These are phyloP conservation scores for Bipolaris victoriae DNA, from an alignment of 2,329 filamentous ascomycete species.

Conservation along the genomic window DNA sequence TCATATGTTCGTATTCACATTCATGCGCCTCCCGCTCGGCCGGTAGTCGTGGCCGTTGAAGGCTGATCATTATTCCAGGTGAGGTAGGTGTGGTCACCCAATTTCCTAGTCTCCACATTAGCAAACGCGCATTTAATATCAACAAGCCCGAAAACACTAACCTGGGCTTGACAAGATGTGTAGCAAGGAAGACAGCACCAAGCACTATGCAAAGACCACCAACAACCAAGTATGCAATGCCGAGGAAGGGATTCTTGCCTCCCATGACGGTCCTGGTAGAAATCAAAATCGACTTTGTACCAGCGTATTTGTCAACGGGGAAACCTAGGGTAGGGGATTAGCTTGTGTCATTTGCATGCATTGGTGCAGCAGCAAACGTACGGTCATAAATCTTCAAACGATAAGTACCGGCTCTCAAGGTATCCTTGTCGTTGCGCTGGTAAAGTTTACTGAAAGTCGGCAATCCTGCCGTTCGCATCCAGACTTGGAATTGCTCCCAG, in stretches of 20 bases:
- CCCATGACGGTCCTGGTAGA: conserved; percentile 92
- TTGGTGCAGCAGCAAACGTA: conserved; percentile 56
- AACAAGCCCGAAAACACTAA: conserved; percentile 52
- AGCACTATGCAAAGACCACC: conserved; percentile 91
- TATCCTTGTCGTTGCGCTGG: conserved; percentile 74
- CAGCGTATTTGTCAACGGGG: conserved; percentile 76
- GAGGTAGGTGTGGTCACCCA: conserved; percentile 96
- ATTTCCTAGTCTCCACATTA: conserved; percentile 68
- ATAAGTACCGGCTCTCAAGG: conserved; percentile 76
- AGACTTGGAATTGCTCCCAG: conserved; percentile 91
- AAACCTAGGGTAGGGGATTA: conserved; percentile 67
- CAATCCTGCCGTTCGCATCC: conserved; percentile 96
- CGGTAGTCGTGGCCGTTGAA: conserved; percentile 60
- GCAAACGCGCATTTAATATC: conserved; percentile 7
- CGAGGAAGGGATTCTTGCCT: conserved; percentile 92
- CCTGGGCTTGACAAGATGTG: conserved; percentile 90
- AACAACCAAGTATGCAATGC: conserved; percentile 94
- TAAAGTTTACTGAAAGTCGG: conserved; percentile 95
- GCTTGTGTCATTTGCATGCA: conserved; percentile 9
- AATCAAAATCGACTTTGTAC: conserved; percentile 88
- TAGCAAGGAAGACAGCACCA: conserved; percentile 84
- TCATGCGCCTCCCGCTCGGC: conserved; percentile 48
- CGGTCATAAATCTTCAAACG: conserved; percentile 76
- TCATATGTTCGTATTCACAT: conserved; percentile 23
- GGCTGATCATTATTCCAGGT: conserved; percentile 85